Evolutionary conservation across 176 grass and related monocot species (phyloP).

Genomic region (Elaeis guineensis): DNA sequence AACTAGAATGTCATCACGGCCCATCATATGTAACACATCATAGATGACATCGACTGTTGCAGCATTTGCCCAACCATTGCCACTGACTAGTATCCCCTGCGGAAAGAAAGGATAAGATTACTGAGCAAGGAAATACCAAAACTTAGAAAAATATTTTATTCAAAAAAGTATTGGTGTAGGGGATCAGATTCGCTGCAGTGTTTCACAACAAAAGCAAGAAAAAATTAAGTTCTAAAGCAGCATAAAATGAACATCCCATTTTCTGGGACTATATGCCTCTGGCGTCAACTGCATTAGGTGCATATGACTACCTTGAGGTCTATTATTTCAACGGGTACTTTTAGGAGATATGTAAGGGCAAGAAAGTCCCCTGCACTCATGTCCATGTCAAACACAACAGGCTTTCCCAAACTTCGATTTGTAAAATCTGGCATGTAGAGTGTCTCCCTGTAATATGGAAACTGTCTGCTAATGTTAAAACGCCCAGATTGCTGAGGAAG

Average conservation of each 20-base stretch:
- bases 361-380: conserved; percentile 89
- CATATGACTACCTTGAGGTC: conserved; percentile 50
- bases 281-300: too few relatives aligned
- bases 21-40: conserved; percentile 75
- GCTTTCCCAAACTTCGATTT: conserved; percentile 35
- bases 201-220: too few relatives aligned
- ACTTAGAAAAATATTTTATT: too few relatives aligned
- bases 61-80: conserved; percentile 58
- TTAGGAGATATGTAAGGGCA: conserved; percentile 63
- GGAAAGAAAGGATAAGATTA: too few relatives aligned
- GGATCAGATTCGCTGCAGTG: too few relatives aligned
- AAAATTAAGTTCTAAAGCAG: too few relatives aligned
- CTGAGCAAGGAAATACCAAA: too few relatives aligned
- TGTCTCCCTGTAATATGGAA: conserved; percentile 50
- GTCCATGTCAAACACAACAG: conserved; percentile 63
- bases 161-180: too few relatives aligned
- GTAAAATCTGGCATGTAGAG: conserved; percentile 35
- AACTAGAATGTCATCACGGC: conserved; percentile 64
- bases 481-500: conserved; percentile 37
- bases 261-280: too few relatives aligned
- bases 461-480: conserved; percentile 47
- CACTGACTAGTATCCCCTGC: conserved; percentile 57
- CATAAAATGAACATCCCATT: too few relatives aligned
- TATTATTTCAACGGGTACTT: conserved; percentile 45
- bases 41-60: conserved; percentile 67